A percentile compares a stretch with the other conserved stretches of the same genome.
phyloP scores from a whole-genome alignment of 169 alveolate species.

The Besnoitia besnoiti region DNA sequence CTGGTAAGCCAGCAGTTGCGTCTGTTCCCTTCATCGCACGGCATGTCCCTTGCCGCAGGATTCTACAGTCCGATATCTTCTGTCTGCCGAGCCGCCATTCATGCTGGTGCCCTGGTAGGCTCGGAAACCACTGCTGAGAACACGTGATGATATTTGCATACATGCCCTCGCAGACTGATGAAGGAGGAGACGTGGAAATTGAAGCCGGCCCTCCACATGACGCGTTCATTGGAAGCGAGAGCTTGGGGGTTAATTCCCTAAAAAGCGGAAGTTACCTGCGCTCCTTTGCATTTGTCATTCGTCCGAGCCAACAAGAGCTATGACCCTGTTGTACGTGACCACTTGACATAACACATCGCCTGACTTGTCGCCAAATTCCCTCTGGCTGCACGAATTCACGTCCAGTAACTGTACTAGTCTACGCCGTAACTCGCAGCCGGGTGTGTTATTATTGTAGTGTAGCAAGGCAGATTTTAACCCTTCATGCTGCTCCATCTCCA shows the following conservation, averaged over 20 bases:
- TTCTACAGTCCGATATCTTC: conserved; percentile 86
- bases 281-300: conserved; percentile 37
- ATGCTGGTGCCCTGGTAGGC: conserved; percentile 71
- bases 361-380: too few species aligned
- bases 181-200: conserved; percentile 71
- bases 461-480: too few species aligned
- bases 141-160: too few species aligned
- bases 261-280: conserved; percentile 55
- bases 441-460: too few species aligned
- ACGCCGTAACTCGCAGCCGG: too few species aligned
- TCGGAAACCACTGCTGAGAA: neutral
- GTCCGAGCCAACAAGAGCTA: neutral
- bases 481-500: too few species aligned
- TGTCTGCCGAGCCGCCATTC: conserved; percentile 90
- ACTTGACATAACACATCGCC: too few species aligned
- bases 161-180: conserved; percentile 36
- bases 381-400: too few species aligned
- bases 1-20: conserved; percentile 63
- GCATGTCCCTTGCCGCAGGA: conserved; percentile 76
- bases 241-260: conserved; percentile 33
- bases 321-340: neutral
- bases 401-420: too few species aligned
- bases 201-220: conserved; percentile 36
- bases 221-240: conserved; percentile 56
- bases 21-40: conserved; percentile 70